These are phyloP conservation scores for Nannochloris sp. DNA, from an alignment of 139 green algal species.

Conservation along the genomic window DNA sequence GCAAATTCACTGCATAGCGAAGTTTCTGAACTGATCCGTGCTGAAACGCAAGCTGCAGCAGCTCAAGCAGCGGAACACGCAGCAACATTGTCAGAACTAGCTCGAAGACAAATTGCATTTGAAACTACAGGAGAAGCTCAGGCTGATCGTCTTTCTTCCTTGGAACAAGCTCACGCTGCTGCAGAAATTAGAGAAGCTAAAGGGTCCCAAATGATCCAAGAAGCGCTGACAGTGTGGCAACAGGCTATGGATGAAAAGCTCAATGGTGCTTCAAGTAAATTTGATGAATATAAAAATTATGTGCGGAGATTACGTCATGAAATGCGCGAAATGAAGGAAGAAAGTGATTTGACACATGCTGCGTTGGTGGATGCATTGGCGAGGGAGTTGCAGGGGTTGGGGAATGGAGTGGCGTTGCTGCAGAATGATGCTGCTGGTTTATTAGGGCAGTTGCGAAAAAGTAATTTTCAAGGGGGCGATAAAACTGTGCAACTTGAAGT, in stretches of 20 bases:
- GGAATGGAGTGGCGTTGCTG: not conserved
- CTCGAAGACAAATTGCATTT: not conserved
- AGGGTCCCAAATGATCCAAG: not conserved
- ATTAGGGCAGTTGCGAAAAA: too few species aligned
- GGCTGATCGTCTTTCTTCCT: not conserved
- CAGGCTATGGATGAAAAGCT: not conserved
- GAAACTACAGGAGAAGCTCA: too few species aligned
- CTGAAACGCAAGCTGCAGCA: not conserved
- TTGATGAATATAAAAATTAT: slow-evolving; percentile 25
- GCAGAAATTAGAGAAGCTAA: not conserved
- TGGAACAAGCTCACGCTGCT: not conserved
- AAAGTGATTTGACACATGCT: not conserved
- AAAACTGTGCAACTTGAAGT: too few species aligned
- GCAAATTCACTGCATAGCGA: not conserved
- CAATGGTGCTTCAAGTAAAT: not conserved
- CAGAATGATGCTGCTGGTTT: not conserved
- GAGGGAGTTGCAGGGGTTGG: not conserved
- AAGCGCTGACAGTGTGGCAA: not conserved
- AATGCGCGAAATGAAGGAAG: not conserved
- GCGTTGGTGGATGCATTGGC: not conserved
- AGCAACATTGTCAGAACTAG: not conserved
- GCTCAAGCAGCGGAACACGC: not conserved
- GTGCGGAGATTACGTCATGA: slow-evolving; percentile 18
- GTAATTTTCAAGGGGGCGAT: too few species aligned
- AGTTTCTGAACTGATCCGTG: not conserved